Conservation (phyloP, 1,284 basidiomycete genomes). For the Ustilago bromivora region DNA sequence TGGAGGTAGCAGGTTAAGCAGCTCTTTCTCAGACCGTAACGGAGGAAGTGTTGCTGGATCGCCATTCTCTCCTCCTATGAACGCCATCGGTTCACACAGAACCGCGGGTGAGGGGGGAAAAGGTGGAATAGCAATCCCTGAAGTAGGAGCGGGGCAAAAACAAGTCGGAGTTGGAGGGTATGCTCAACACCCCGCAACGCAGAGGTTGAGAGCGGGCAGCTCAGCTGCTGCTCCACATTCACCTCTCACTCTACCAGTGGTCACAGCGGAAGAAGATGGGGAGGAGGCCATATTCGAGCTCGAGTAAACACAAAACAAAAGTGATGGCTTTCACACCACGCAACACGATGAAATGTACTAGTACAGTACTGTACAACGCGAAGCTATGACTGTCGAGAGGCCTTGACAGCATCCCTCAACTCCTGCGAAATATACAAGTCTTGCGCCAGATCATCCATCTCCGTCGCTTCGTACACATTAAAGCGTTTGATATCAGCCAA, state of each 20-base stretch:
- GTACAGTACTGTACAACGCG: not conserved
- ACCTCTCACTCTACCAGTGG: constrained; percentile 55
- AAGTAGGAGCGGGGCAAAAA: constrained; percentile 16
- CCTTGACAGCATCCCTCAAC: constrained; percentile 54
- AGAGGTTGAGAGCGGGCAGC: constrained; percentile 34
- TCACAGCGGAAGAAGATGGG: constrained; percentile 58
- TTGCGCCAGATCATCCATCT: constrained; percentile 53
- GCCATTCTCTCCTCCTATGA: constrained; percentile 36
- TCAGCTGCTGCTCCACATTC: constrained; percentile 34
- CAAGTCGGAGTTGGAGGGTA: constrained; percentile 9
- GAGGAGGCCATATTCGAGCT: constrained; percentile 68
- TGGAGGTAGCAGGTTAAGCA: constrained; percentile 19
- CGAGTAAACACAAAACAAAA: constrained; percentile 42
- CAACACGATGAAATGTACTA: constrained; percentile 6
- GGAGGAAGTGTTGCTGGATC: constrained; percentile 28
- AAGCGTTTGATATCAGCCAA: constrained; percentile 42
- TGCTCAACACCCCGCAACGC: constrained; percentile 44
- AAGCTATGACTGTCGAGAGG: constrained; percentile 7
- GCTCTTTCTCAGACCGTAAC: constrained; percentile 34
- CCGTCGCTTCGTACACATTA: constrained; percentile 34
- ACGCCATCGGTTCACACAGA: constrained; percentile 40
- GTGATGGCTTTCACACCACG: not conserved
- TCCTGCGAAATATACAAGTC: constrained; percentile 66
- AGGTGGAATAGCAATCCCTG: constrained; percentile 38
- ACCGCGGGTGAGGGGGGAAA: constrained; percentile 19